Percentiles rank a stretch among this genome's conserved stretches.
Evolutionary conservation across 495 filamentous ascomycete species (phyloP).

Genomic region (Penicillium crystallinum): DNA sequence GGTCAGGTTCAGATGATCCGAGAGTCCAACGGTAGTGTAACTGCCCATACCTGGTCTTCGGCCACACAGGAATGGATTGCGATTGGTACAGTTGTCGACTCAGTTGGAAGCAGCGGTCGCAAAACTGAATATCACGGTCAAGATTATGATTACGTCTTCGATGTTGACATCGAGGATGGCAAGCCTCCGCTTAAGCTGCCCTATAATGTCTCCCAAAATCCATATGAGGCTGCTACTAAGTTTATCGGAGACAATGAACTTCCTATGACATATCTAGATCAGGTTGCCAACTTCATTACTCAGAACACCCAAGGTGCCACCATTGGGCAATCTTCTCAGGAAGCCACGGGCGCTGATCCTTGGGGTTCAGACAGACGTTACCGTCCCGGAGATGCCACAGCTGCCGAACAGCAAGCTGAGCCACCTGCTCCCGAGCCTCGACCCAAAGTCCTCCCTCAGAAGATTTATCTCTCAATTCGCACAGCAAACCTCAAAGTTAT

Average conservation of each 20-base stretch:
- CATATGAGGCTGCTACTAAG: slow-evolving; percentile 85
- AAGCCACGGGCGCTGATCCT: slow-evolving; percentile 55
- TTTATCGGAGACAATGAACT: slow-evolving; percentile 91
- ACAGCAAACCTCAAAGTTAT: slow-evolving; percentile 59
- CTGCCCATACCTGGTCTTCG: slow-evolving; percentile 75
- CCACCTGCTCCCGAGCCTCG: slow-evolving; percentile 36
- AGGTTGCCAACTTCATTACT: slow-evolving; percentile 90
- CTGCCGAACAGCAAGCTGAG: slow-evolving; percentile 24
- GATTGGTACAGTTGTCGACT: slow-evolving; percentile 89
- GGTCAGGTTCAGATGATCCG: slow-evolving; percentile 89
- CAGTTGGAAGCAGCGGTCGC: slow-evolving; percentile 71
- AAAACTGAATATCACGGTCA: slow-evolving; percentile 73
- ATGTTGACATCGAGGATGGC: slow-evolving; percentile 95
- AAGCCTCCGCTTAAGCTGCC: slow-evolving; percentile 91
- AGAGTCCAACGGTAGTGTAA: slow-evolving; percentile 71
- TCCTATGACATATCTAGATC: slow-evolving; percentile 83
- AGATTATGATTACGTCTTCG: slow-evolving; percentile 97
- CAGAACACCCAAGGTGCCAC: slow-evolving; percentile 83
- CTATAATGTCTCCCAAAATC: slow-evolving; percentile 88
- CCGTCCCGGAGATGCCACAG: slow-evolving; percentile 58
- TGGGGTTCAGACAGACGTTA: slow-evolving; percentile 76
- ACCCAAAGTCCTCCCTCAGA: slow-evolving; percentile 71
- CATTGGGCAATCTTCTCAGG: slow-evolving; percentile 53
- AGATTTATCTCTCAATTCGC: slow-evolving; percentile 70
- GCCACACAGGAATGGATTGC: slow-evolving; percentile 68